Percentiles rank a stretch among this genome's conserved stretches.
phyloP scores from a whole-genome alignment of 352 stramenopile genomes.

The Phytophthora colocasiae region DNA sequence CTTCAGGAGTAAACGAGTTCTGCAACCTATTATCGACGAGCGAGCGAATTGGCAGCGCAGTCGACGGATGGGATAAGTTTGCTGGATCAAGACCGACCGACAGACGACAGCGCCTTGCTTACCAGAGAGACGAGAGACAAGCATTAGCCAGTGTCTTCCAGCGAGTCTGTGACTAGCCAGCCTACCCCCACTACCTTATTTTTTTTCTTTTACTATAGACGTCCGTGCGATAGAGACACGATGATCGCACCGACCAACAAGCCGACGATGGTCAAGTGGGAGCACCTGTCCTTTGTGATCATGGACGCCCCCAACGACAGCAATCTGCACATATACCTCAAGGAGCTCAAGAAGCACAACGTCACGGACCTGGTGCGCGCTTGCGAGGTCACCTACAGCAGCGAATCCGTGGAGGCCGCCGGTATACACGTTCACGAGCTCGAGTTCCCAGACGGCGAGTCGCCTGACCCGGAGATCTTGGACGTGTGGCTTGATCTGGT shows the following conservation, averaged over 20 bases:
- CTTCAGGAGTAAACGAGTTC: constrained; percentile 29
- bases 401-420: constrained; percentile 90
- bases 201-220: constrained; percentile 24
- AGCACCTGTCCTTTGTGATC: constrained; percentile 97
- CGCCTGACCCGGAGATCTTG: constrained; percentile 93
- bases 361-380: constrained; percentile 96
- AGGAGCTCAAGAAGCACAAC: constrained; percentile 96
- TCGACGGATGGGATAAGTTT: constrained; percentile 66
- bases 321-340: constrained; percentile 98
- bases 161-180: constrained; percentile 9
- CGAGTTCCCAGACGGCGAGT: constrained; percentile 97
- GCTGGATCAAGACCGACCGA: constrained; percentile 35
- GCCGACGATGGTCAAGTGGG: constrained; percentile 87
- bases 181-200: background rate
- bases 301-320: constrained; percentile 97
- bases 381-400: constrained; percentile 96
- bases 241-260: constrained; percentile 91
- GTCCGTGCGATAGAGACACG: constrained; percentile 30
- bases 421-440: constrained; percentile 96
- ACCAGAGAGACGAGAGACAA: constrained; percentile 18
- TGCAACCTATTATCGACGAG: constrained; percentile 23
- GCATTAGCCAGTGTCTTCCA: constrained; percentile 3
- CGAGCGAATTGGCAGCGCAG: constrained; percentile 27
- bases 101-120: constrained; percentile 31
- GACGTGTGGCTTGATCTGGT: constrained; percentile 96